Base-by-base conservation (phyloP, 1,284 basidiomycete species). In the Moesziomyces parantarcticus region DNA sequence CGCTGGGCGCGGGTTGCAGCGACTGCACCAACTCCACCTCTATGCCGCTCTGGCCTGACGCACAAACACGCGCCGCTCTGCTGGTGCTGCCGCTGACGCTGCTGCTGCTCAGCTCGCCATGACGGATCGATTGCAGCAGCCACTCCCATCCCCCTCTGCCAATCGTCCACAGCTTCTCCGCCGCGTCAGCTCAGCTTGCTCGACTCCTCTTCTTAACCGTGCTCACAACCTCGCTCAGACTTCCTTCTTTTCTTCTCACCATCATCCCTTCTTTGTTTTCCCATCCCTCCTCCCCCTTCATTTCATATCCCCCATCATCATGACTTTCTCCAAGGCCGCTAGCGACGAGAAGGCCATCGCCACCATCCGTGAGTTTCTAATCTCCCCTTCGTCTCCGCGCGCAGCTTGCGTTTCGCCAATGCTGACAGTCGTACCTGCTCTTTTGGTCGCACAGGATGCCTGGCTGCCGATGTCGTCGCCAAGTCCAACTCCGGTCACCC, bases 401-500 rank as follows among this genome's bases (percentile, higher is more conserved):
- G 47, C 36, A 22, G 44, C 22, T 2, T 21, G 3, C 39, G 32
- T 10, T 18, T 34, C 16, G 5, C 5, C 39, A 16, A 34, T 42
- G 22, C 61, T 50, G 43, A 44, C 29, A 44, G 22, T 21, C 14
- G 10, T 48, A 43, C 26, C 22, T 18, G 25, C 32, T 9, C 10
- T 9, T 25, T 36, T 26, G 11, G 22, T 21, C 16, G 25, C 34
- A 10, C 48, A 79, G 77, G 77, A 52, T 53, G 53, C 53, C 69
- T 80, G 53, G 76, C 78, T 44, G 77, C 77, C 50, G 78, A 80
- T 70, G 63, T 77, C 13, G 75, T 76, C 45, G 71, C 68, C 52
- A 75, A 77, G 63, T 55, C 93, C 82, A 96, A 96, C 89, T 94
- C 92, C 79, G 85, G 85, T 50, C 85, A 86, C 68, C 85, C 85